These are phyloP conservation scores for Psilocybe sp. DNA, from an alignment of 768 basidiomycete species.

Conservation along the genomic window DNA sequence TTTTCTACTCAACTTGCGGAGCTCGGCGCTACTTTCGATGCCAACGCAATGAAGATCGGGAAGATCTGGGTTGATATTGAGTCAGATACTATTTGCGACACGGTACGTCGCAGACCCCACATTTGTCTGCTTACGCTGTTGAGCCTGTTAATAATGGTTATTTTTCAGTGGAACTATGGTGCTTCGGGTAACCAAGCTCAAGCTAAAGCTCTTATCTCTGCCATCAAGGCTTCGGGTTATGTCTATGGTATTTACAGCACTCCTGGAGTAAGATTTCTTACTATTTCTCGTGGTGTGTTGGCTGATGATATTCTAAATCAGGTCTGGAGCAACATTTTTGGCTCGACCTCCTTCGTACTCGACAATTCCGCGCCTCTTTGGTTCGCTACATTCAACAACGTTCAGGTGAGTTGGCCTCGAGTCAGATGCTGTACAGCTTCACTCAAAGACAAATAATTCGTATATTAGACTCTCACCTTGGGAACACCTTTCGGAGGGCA, in stretches of 20 bases:
- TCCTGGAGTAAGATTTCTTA: slow-evolving; percentile 11
- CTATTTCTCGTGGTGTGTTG: not conserved
- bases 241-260: slow-evolving; percentile 18
- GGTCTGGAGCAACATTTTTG: slow-evolving; percentile 4
- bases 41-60: slow-evolving; percentile 16
- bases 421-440: not conserved
- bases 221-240: slow-evolving; percentile 15
- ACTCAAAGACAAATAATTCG: not conserved
- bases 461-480: slow-evolving; percentile 13
- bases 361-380: slow-evolving; percentile 16
- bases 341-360: slow-evolving; percentile 15
- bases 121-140: not conserved
- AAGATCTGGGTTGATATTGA: slow-evolving; percentile 18
- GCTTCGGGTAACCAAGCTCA: slow-evolving; percentile 14
- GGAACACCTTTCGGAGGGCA: slow-evolving; percentile 18
- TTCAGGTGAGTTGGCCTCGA: slow-evolving; percentile 10
- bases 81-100: slow-evolving; percentile 17
- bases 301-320: not conserved
- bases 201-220: slow-evolving; percentile 12
- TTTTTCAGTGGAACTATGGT: slow-evolving; percentile 16
- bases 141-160: not conserved
- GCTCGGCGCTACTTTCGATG: slow-evolving; percentile 11
- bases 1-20: slow-evolving; percentile 14
- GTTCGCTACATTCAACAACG: slow-evolving; percentile 20
- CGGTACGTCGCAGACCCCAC: slow-evolving; percentile 1